Conservation (phyloP, 768 basidiomycete genomes). For the Hygrocybe coccinea region DNA sequence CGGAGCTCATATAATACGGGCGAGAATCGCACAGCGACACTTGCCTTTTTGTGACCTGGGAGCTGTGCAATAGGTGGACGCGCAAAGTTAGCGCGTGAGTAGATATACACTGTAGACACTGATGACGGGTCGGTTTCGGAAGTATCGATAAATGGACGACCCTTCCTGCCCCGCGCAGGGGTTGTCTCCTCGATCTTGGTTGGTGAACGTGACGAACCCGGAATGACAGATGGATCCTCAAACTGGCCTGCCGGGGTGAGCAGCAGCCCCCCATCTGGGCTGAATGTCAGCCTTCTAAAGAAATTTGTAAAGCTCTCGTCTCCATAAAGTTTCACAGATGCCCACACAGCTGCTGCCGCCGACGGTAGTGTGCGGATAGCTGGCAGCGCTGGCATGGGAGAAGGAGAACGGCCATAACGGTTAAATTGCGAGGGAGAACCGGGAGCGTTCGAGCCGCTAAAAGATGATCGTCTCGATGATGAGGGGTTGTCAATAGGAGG, state of each 20-base stretch:
- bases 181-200: constrained; percentile 34
- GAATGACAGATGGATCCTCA: constrained; percentile 75
- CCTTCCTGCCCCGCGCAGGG: constrained; percentile 55
- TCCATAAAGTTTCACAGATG: constrained; percentile 79
- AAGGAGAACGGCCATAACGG: constrained; percentile 77
- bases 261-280: constrained; percentile 89
- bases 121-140: constrained; percentile 43
- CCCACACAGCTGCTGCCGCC: constrained; percentile 47
- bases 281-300: constrained; percentile 90
- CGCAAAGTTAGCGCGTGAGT: constrained; percentile 91
- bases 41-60: constrained; percentile 94
- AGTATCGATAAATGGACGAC: constrained; percentile 40
- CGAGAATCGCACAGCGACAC: constrained; percentile 89
- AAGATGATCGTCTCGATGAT: constrained; percentile 59
- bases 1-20: constrained; percentile 92
- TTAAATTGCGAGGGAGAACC: constrained; percentile 61
- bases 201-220: constrained; percentile 20
- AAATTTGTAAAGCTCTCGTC: constrained; percentile 95
- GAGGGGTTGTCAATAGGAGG: constrained; percentile 56
- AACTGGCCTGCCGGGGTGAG: constrained; percentile 97
- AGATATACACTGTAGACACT: constrained; percentile 77
- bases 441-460: constrained; percentile 79
- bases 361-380: constrained; percentile 77
- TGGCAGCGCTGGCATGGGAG: constrained; percentile 88
- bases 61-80: constrained; percentile 90